Base-by-base conservation (phyloP, 164 flowering plant genomes). In the Tinospora cordifolia region DNA sequence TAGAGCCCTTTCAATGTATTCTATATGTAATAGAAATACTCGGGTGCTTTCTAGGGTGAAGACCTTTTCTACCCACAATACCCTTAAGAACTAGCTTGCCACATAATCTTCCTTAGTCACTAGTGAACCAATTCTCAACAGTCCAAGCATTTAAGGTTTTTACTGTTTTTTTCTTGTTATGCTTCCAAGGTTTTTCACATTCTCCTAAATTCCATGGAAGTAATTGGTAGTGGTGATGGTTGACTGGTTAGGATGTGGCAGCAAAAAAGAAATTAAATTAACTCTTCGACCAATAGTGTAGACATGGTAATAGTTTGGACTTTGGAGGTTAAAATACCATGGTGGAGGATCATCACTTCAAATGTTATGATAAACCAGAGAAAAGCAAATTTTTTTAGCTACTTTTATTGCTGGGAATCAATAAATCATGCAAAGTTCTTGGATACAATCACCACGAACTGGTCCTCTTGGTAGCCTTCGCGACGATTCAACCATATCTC, bases 371-470 rank as follows among this genome's bases (percentile, higher is more conserved):
- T 54, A 54, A 54, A 54, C n/a, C 9, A n/a, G 24, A 54, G 60
- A 38, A 27, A 54, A 40, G 30, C 4, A 68, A n/a, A 21, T 7
- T 49, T 46, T 21, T 54, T 24, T n/a, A n/a, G n/a, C 60, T 54
- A 54, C 60, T 19, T 54, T 17, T 19, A 54, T 19, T 19, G 60
- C 60, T 54, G n/a, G 25, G 21, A 44, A 67, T 57, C 51, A 5
- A 24, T 27, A 17, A 66, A 34, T 65, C 54, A 12, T 38, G 25
- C 51, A 65, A 44, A 51, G 26, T 17, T 71, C 38, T 65, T 27
- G 93, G 98, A 92, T 94, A 94, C 98, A 95, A 75, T 95, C 99
- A 71, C 96, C 96, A 79, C 81, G 65, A 69, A 73, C 79, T 66
- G 84, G 85, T 76, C 99, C 99, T 70, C 84, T 86, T 26, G 97